Base-by-base conservation (phyloP, 805 yeast species). In the Myxozyma geophila region DNA sequence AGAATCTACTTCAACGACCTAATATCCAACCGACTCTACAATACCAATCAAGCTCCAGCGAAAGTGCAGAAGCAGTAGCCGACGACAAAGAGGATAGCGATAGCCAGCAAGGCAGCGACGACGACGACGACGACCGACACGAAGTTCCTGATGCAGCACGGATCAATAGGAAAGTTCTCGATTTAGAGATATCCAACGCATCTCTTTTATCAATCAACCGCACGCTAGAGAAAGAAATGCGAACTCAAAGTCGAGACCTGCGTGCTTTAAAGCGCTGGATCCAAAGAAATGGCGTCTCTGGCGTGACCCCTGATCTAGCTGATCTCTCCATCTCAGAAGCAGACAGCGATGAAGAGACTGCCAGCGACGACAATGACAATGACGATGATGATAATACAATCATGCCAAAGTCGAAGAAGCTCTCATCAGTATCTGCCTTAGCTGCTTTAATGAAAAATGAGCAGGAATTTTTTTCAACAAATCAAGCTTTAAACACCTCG, bases 131-230 rank as follows among this genome's bases (percentile, higher is more conserved):
- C 15, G 12, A 43, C 36, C 23, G 21, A 19, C 15, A 12, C 28
- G 57, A 41, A 35, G 28, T 21, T 21, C 51, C 61, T 7, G 67
- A 56, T 28, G 47, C 62, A 2, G 67, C 69, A 19, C 55, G 69
- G 1, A 52, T 53, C 4, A 63, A 70, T 36, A 61, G 76, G 6
- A 73, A 70, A 55, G 67, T 73, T n/a, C 54, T 68, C 58, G 76
- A 73, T 52, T 59, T 73, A 37, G 75, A 73, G 50, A 71, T 73
- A n/a, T 67, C 75, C 17, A 73, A 73, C 62, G 54, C 69, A 21
- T 72, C 74, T 17, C 60, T 73, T 41, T 50, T 71, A 44, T 63
- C 71, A 2, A 63, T 73, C 33, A 73, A 73, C 60, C 66, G 68
- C 37, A 69, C 69, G 40, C 65, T 73, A 40, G 76, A 73, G 53